These are phyloP conservation scores for Cytospora schulzeri DNA, from an alignment of 2,329 filamentous ascomycete species.

Conservation along the genomic window DNA sequence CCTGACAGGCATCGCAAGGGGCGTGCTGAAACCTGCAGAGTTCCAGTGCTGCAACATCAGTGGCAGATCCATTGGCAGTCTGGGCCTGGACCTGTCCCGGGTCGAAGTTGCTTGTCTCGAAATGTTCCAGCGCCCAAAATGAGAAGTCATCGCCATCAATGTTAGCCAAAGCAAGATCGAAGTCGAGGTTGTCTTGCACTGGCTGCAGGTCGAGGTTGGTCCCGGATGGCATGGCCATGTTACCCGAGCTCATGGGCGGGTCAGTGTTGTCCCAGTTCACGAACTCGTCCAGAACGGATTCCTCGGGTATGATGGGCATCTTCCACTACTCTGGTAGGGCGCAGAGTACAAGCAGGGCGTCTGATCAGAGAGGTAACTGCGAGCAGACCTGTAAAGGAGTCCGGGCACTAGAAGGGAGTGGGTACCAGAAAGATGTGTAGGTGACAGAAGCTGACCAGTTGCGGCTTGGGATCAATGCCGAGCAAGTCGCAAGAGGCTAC, in stretches of 20 bases:
- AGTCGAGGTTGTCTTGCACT: constrained; percentile 37
- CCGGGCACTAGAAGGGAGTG: background rate
- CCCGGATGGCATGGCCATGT: constrained; percentile 40
- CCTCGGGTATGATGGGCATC: constrained; percentile 31
- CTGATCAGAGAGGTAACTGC: background rate
- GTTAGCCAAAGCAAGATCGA: constrained; percentile 58
- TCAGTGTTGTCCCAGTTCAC: constrained; percentile 62
- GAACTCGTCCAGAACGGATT: constrained; percentile 56
- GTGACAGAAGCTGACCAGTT: background rate
- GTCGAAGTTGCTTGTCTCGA: constrained; percentile 45
- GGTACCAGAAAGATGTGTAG: constrained; percentile 11
- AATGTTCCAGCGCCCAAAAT: constrained; percentile 62
- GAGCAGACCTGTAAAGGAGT: background rate
- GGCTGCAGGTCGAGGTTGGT: constrained; percentile 35
- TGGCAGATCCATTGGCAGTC: constrained; percentile 19
- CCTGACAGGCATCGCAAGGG: constrained; percentile 56
- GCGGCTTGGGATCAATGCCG: background rate
- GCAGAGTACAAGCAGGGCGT: constrained; percentile 23
- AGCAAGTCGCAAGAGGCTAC: constrained; percentile 5
- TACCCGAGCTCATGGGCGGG: constrained; percentile 32
- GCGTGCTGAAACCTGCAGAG: constrained; percentile 47
- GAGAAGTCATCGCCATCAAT: constrained; percentile 62
- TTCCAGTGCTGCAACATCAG: constrained; percentile 33
- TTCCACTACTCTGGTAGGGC: constrained; percentile 16
- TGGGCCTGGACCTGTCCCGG: constrained; percentile 16